A percentile compares a stretch with the other conserved stretches of the same genome.
These are phyloP conservation scores for Chiua virens DNA, from an alignment of 768 basidiomycete species.

Conservation along the genomic window DNA sequence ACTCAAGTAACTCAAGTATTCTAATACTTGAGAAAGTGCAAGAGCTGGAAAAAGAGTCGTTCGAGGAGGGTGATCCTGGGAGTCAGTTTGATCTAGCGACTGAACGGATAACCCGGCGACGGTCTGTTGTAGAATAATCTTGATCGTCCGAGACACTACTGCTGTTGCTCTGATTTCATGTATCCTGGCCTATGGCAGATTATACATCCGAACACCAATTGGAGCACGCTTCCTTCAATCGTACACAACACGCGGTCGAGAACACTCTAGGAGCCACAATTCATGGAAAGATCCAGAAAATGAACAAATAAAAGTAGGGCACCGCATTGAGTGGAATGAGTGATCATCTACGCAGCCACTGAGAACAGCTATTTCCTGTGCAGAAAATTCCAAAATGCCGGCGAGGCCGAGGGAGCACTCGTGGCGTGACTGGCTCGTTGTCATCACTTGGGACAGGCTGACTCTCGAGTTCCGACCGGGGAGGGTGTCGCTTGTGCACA, in stretches of 20 bases:
- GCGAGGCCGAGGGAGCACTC: slow-evolving; percentile 15
- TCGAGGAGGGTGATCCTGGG: slow-evolving; percentile 6
- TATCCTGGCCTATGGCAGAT: not conserved
- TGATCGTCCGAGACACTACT: too few species aligned
- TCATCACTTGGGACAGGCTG: slow-evolving; percentile 4
- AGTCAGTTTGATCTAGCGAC: not conserved
- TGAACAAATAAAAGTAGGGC: not conserved
- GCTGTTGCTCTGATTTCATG: not conserved
- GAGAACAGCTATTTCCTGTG: slow-evolving; percentile 29
- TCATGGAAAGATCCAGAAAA: slow-evolving; percentile 6
- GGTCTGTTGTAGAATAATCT: too few species aligned
- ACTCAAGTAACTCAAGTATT: too few species aligned
- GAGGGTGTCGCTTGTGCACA: slow-evolving; percentile 25
- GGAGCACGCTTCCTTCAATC: slow-evolving; percentile 3
- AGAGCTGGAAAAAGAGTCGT: slow-evolving; percentile 43
- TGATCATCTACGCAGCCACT: slow-evolving; percentile 11
- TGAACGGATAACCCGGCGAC: slow-evolving; percentile 6
- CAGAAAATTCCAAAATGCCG: slow-evolving; percentile 40
- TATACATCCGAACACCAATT: slow-evolving; percentile 6
- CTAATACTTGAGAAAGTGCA: slow-evolving; percentile 39
- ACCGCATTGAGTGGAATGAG: not conserved
- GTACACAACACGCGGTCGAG: slow-evolving; percentile 7
- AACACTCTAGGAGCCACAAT: slow-evolving; percentile 3
- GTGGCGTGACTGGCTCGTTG: slow-evolving; percentile 6
- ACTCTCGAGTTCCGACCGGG: slow-evolving; percentile 8